A percentile compares a stretch with the other conserved stretches of the same genome.
phyloP scores from a whole-genome alignment of 2,329 filamentous ascomycete species.

The Fusarium tjaetaba region DNA sequence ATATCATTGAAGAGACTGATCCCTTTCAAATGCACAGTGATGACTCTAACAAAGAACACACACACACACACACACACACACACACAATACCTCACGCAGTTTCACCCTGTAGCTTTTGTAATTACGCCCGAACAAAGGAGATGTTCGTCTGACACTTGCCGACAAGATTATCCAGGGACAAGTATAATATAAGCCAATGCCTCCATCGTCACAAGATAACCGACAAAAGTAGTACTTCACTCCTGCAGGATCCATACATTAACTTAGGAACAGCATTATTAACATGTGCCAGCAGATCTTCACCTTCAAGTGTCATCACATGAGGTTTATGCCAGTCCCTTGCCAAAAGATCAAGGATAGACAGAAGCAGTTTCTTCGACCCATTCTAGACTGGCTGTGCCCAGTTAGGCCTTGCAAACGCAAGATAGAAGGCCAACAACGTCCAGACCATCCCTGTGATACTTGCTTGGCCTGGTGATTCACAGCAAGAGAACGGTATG shows the following conservation, averaged over 20 bases:
- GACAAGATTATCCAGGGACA: background rate
- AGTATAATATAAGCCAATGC: background rate
- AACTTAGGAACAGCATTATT: background rate
- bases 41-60: background rate
- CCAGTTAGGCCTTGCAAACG: background rate
- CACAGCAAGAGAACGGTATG: background rate
- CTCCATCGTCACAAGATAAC: background rate
- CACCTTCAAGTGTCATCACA: conserved; percentile 36
- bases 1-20: background rate
- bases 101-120: background rate
- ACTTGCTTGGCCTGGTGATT: background rate
- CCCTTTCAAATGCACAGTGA: background rate
- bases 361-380: background rate
- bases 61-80: background rate
- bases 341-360: conserved; percentile 9
- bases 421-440: background rate
- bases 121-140: background rate
- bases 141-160: background rate
- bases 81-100: background rate
- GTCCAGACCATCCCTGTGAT: background rate
- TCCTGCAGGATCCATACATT: background rate
- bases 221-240: background rate
- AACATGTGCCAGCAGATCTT: conserved; percentile 38
- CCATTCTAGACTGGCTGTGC: conserved; percentile 7
- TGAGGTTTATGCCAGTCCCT: conserved; percentile 11